Conservation (phyloP, 2,329 filamentous ascomycete genomes). For the Colletotrichum liriopes region DNA sequence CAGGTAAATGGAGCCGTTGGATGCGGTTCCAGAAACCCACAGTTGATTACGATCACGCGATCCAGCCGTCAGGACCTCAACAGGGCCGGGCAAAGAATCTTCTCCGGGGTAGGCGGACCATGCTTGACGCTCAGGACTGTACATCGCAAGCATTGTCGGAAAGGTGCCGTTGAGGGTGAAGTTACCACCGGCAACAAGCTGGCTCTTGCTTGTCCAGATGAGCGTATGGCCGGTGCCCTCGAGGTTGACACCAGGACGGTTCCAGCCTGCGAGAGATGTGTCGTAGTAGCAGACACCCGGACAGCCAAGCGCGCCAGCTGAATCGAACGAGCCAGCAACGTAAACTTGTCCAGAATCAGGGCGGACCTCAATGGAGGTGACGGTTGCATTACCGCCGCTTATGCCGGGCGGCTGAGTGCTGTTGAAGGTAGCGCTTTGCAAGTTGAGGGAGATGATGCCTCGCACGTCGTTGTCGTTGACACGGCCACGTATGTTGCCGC, state of each 20-base stretch:
- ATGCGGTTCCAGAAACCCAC: slow-evolving; percentile 84
- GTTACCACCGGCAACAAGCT: slow-evolving; percentile 84
- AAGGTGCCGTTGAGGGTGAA: slow-evolving; percentile 77
- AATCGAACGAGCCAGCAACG: slow-evolving; percentile 88
- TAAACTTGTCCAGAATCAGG: slow-evolving; percentile 83
- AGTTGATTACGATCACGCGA: slow-evolving; percentile 79
- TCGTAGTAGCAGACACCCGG: slow-evolving; percentile 87
- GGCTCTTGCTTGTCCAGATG: slow-evolving; percentile 81
- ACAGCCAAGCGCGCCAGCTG: slow-evolving; percentile 87
- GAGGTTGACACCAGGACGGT: slow-evolving; percentile 80
- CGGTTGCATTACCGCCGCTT: slow-evolving; percentile 77
- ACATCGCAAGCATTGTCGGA: slow-evolving; percentile 78
- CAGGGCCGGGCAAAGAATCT: slow-evolving; percentile 81
- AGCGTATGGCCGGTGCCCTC: slow-evolving; percentile 80
- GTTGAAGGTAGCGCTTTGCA: slow-evolving; percentile 73
- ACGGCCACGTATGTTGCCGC: slow-evolving; percentile 83
- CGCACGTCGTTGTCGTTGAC: slow-evolving; percentile 74
- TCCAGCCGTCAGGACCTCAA: slow-evolving; percentile 83
- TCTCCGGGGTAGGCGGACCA: slow-evolving; percentile 79
- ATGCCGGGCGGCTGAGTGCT: slow-evolving; percentile 82
- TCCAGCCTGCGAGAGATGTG: slow-evolving; percentile 81
- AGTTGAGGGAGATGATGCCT: slow-evolving; percentile 86
- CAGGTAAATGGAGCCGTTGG: slow-evolving; percentile 78
- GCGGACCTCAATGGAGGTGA: slow-evolving; percentile 82
- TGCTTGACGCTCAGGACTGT: slow-evolving; percentile 75